phyloP scores from a whole-genome alignment of 129 eudicot genomes.

The Silybum marianum region DNA sequence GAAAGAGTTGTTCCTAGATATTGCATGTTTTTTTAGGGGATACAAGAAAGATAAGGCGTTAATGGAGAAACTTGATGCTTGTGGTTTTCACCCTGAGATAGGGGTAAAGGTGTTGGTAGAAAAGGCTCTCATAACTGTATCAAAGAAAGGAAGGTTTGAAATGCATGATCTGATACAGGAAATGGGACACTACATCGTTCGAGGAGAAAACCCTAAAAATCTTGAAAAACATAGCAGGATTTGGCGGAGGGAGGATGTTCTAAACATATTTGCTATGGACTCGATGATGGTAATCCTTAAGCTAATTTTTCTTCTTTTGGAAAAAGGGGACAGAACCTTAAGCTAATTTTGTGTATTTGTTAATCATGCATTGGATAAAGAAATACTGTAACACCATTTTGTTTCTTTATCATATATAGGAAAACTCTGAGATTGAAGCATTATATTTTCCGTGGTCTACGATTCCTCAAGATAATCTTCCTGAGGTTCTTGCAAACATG shows the following conservation, averaged over 20 bases:
- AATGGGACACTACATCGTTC: not conserved
- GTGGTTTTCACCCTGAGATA: constrained; percentile 18
- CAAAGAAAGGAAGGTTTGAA: not conserved
- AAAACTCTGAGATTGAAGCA: no score
- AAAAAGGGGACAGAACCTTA: no score
- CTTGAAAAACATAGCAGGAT: constrained; percentile 6
- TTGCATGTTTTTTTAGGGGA: constrained; percentile 25
- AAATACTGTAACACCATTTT: no score
- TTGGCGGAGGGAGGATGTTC: not conserved
- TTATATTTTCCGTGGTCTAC: no score
- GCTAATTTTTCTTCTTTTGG: no score
- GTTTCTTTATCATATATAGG: no score
- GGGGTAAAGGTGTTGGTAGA: constrained; percentile 18
- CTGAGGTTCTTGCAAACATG: no score
- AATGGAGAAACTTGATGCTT: constrained; percentile 20
- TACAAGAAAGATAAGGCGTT: not conserved
- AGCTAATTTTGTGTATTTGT: no score
- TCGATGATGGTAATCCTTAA: no score
- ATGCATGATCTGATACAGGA: constrained; percentile 11
- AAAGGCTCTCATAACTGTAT: constrained; percentile 8
- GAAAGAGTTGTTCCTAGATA: constrained; percentile 29
- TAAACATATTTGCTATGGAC: no score
- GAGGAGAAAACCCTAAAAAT: not conserved
- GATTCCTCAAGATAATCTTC: no score
- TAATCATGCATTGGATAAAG: no score